Conservation (phyloP, 208 protist genomes). For the Naegleria fowleri region DNA sequence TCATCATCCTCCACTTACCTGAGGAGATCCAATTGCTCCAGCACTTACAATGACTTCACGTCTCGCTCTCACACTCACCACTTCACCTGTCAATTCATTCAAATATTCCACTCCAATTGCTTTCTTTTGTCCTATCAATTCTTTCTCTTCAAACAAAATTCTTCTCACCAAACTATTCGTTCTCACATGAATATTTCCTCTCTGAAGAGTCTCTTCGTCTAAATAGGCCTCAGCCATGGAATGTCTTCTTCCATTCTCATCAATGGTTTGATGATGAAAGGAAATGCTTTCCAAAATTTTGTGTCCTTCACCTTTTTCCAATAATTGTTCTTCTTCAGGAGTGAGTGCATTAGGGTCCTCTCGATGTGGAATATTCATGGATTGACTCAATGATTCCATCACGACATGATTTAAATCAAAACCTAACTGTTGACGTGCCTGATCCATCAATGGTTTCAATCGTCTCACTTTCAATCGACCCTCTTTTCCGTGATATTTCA, state of each 20-base stretch:
- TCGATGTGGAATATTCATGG: neutral
- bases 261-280: neutral
- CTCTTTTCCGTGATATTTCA: conserved; percentile 6
- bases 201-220: neutral
- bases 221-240: neutral
- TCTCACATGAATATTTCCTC: neutral
- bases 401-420: neutral
- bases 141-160: neutral
- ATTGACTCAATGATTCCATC: neutral
- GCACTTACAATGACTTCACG: conserved; percentile 20
- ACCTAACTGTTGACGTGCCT: neutral
- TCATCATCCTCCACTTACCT: no score
- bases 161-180: neutral
- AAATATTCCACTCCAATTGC: conserved; percentile 7
- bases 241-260: conserved; percentile 8
- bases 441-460: neutral
- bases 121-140: neutral
- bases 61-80: neutral
- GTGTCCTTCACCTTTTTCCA: neutral
- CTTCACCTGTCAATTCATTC: neutral
- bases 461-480: neutral
- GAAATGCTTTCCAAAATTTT: neutral
- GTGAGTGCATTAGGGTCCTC: neutral
- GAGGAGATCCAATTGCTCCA: conserved; percentile 9
- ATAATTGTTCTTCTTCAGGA: neutral